Evolutionary conservation across 2,329 filamentous ascomycete species (phyloP).

Genomic region (Pyrenophora graminea): DNA sequence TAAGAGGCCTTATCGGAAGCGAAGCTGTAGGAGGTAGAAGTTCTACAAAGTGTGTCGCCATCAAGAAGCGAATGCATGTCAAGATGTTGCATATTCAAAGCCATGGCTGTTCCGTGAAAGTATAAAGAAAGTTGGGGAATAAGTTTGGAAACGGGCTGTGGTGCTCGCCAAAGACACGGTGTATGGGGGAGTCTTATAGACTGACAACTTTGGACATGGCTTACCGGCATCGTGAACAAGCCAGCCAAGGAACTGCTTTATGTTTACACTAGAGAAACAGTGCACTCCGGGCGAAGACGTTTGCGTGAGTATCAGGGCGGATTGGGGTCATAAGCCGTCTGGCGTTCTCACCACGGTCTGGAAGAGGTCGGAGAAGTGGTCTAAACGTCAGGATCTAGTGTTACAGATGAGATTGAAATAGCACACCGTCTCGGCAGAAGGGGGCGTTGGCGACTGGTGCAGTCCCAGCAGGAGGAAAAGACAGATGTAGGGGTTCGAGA

Average conservation of each 20-base stretch:
- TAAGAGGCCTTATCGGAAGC: constrained; percentile 10
- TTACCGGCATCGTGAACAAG: constrained; percentile 37
- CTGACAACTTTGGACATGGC: constrained; percentile 9
- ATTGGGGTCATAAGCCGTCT: constrained; percentile 6
- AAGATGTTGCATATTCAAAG: constrained; percentile 9
- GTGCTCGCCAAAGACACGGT: not conserved
- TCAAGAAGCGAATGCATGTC: constrained; percentile 18
- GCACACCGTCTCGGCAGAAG: not conserved
- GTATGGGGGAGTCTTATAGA: constrained; percentile 11
- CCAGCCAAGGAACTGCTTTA: constrained; percentile 12
- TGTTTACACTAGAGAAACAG: constrained; percentile 17
- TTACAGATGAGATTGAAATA: constrained; percentile 25
- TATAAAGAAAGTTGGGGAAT: not conserved
- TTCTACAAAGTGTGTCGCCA: constrained; percentile 12
- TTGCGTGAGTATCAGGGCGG: constrained; percentile 13
- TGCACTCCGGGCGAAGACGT: not conserved
- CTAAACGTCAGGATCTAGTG: constrained; percentile 25
- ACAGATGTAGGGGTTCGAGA: not conserved
- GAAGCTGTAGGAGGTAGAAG: constrained; percentile 18
- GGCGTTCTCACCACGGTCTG: constrained; percentile 22
- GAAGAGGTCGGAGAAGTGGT: constrained; percentile 13
- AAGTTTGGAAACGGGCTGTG: not conserved
- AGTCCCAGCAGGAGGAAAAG: not conserved
- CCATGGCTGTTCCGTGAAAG: constrained; percentile 12
- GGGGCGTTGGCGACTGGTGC: constrained; percentile 1